phyloP scores from a whole-genome alignment of 108 stramenopile genomes.

The Fragilariopsis cylindrus region DNA sequence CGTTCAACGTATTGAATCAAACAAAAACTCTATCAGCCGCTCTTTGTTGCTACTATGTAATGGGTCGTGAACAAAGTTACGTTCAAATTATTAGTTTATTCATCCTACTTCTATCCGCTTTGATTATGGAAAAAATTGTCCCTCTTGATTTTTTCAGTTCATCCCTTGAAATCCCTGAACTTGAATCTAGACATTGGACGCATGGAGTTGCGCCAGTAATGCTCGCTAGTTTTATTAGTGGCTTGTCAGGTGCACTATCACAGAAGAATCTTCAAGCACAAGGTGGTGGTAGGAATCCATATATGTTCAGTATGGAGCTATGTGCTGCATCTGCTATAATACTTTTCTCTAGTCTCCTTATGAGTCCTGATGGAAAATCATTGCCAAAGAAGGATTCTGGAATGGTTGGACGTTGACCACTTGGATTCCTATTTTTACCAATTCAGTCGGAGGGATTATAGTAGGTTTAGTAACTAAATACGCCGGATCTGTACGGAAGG shows the following conservation, averaged over 20 bases:
- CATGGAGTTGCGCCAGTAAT: conserved; percentile 82
- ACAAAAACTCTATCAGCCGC: conserved; percentile 95
- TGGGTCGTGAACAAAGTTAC: conserved; percentile 80
- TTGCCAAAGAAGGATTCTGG: conserved; percentile 70
- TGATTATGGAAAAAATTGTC: conserved; percentile 74
- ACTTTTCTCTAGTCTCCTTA: conserved; percentile 48
- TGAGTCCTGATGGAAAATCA: conserved; percentile 64
- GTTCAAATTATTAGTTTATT: conserved; percentile 85
- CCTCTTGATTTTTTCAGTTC: conserved; percentile 40
- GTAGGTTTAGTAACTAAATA: conserved; percentile 94
- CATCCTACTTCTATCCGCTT: conserved; percentile 73
- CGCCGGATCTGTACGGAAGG: conserved; percentile 89
- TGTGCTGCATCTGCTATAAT: conserved; percentile 60
- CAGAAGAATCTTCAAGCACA: conserved; percentile 81
- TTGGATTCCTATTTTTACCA: conserved; percentile 82
- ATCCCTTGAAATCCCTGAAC: conserved; percentile 24
- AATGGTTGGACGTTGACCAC: conserved; percentile 75
- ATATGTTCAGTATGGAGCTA: conserved; percentile 89
- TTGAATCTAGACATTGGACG: conserved; percentile 54
- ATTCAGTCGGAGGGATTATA: conserved; percentile 88
- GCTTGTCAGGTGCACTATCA: conserved; percentile 87
- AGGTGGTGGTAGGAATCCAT: conserved; percentile 71
- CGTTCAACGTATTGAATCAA: conserved; percentile 96
- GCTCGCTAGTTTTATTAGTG: conserved; percentile 84
- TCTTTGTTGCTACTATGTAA: conserved; percentile 87